Base-by-base conservation (phyloP, 106 monocot genomes). In the Dendrobium catenatum region DNA sequence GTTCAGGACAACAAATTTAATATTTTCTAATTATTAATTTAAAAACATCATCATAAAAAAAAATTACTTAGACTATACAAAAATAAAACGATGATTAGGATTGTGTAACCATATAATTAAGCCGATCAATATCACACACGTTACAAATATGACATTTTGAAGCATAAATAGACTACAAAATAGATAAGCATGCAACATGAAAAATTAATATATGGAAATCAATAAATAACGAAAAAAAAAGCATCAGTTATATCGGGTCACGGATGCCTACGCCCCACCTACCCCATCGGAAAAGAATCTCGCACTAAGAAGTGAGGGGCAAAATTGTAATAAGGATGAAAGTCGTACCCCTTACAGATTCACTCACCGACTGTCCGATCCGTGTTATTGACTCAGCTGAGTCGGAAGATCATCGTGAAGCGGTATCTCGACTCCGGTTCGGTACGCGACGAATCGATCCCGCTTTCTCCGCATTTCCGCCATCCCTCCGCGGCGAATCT, bases 391-490 rank as follows among this genome's bases (percentile, higher is more conserved):
- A 44, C 74, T 43, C 42, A 15, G 0, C 43, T 20, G 74, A 75
- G 42, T 19, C 43, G 43, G n/a, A 20, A 3, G 56, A 42, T 24
- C 59, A 59, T 59, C 18, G 26, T 4, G 82, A 64, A 77, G 82
- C 76, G 82, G 82, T 76, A 77, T 77, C 64, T 67, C 66, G 59
- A 64, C 17, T 15, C 68, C 77, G 82, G 81, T 59, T 81, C 56
- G 40, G 20, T 68, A 77, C 49, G 82, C 82, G 78, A 78, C 6
- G 78, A 78, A 78, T 78, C 78, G 78, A 78, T n/a, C 16, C 55
- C 58, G 78, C 46, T 27, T 4, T 33, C 2, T 4, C 19, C 6
- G 0, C 41, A 59, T 59, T 37, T 78, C 33, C 24, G 9, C 40
- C 37, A 4, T 17, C 9, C 51, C 24, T 8, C 55, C 78, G 29